Conservation (phyloP, 1,284 basidiomycete genomes). For the Tranzscheliella williamsii region DNA sequence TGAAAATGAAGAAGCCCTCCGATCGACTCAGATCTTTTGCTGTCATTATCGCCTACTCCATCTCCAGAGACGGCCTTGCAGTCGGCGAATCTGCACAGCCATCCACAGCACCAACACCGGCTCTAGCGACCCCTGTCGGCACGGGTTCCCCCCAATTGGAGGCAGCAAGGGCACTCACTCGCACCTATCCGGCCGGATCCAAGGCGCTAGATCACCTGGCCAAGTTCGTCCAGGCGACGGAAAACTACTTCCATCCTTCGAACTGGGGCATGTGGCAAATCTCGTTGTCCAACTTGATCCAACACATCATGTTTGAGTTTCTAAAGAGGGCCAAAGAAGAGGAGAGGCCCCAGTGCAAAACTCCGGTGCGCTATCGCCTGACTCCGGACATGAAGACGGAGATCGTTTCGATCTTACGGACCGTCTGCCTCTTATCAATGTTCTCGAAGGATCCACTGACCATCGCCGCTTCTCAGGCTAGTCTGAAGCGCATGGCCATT, state of each 20-base stretch:
- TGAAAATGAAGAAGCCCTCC: slow-evolving; percentile 76
- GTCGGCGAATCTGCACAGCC: slow-evolving; percentile 21
- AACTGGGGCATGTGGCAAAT: slow-evolving; percentile 61
- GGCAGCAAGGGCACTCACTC: slow-evolving; percentile 5
- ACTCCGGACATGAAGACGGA: slow-evolving; percentile 79
- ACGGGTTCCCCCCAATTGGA: slow-evolving; percentile 3
- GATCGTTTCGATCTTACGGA: slow-evolving; percentile 80
- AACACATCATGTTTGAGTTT: slow-evolving; percentile 82
- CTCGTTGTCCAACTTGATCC: slow-evolving; percentile 79
- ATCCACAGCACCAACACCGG: slow-evolving; percentile 20
- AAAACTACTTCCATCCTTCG: slow-evolving; percentile 84
- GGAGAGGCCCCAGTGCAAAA: slow-evolving; percentile 76
- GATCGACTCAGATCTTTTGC: slow-evolving; percentile 78
- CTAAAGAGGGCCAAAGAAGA: slow-evolving; percentile 68
- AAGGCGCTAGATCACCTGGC: slow-evolving; percentile 86
- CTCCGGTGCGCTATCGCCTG: slow-evolving; percentile 74
- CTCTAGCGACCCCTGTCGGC: slow-evolving; percentile 7
- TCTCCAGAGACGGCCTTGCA: slow-evolving; percentile 77
- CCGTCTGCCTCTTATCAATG: slow-evolving; percentile 88
- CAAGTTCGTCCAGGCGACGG: slow-evolving; percentile 85
- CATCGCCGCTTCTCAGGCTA: slow-evolving; percentile 63
- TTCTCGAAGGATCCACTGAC: slow-evolving; percentile 77
- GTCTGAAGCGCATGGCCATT: slow-evolving; percentile 71
- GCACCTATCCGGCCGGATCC: slow-evolving; percentile 77
- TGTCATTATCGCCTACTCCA: slow-evolving; percentile 85